Conservation (phyloP, 2,329 filamentous ascomycete species). For the Botryotinia convoluta region DNA sequence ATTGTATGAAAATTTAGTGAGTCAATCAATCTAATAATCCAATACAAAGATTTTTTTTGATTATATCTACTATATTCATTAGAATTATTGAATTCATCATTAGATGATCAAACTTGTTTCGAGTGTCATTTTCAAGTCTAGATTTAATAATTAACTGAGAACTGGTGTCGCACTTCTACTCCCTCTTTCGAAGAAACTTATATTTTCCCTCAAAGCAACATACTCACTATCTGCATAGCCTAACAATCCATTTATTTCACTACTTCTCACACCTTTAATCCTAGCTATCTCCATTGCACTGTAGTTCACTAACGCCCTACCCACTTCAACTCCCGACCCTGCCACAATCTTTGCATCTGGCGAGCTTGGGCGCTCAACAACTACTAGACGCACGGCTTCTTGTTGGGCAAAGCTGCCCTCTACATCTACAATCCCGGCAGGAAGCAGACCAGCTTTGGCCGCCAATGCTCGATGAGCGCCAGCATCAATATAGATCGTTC, state of each 20-base stretch:
- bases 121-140: background rate
- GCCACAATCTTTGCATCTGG: constrained; percentile 49
- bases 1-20: too few species aligned
- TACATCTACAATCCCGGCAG: constrained; percentile 86
- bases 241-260: constrained; percentile 73
- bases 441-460: constrained; percentile 82
- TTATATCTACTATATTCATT: background rate
- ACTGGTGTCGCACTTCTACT: constrained; percentile 31
- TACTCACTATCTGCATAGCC: constrained; percentile 96
- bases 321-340: constrained; percentile 66
- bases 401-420: constrained; percentile 87
- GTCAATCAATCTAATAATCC: too few species aligned
- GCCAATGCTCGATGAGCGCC: constrained; percentile 79
- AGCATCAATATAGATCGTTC: constrained; percentile 88
- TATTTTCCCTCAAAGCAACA: constrained; percentile 82
- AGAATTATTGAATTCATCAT: background rate
- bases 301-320: constrained; percentile 89
- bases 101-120: background rate
- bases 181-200: constrained; percentile 58
- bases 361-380: constrained; percentile 59
- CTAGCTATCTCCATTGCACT: constrained; percentile 77
- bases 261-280: constrained; percentile 82
- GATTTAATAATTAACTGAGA: background rate
- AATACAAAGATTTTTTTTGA: background rate
- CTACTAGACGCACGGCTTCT: constrained; percentile 83